phyloP scores from a whole-genome alignment of 176 grass and related monocot species.

The Otatea glauca region DNA sequence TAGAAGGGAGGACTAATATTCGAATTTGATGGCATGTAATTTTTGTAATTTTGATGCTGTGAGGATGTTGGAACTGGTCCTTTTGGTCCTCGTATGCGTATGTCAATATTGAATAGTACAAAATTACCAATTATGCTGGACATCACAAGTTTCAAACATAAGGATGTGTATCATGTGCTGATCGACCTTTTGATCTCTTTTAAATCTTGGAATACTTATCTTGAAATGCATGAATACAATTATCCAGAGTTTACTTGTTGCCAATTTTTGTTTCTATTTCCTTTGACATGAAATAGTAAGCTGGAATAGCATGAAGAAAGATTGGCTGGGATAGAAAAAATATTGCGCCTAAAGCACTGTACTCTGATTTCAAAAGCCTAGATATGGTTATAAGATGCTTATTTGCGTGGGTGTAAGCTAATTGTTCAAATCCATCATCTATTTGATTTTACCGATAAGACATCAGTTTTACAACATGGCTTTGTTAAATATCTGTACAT shows the following conservation, averaged over 20 bases:
- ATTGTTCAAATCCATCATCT: not conserved
- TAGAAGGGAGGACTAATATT: not conserved
- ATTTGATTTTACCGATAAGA: not conserved
- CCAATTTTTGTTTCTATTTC: not conserved
- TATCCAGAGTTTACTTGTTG: slow-evolving; percentile 2
- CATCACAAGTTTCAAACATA: not conserved
- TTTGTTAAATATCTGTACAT: not conserved
- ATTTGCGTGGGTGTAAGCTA: not conserved
- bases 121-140: not conserved
- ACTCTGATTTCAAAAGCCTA: not conserved
- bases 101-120: not conserved
- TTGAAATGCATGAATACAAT: not conserved
- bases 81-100: not conserved
- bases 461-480: not conserved
- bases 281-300: not conserved
- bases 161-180: not conserved
- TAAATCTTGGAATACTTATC: not conserved
- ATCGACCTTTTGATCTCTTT: not conserved
- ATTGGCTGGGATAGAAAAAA: not conserved
- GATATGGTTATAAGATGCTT: not conserved
- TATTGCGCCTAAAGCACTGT: not conserved
- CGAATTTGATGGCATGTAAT: not conserved
- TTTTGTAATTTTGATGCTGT: not conserved
- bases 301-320: not conserved
- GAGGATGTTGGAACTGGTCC: not conserved